Evolutionary conservation across 2,329 filamentous ascomycete genomes (phyloP).

Genomic region (Microcera coccophila): DNA sequence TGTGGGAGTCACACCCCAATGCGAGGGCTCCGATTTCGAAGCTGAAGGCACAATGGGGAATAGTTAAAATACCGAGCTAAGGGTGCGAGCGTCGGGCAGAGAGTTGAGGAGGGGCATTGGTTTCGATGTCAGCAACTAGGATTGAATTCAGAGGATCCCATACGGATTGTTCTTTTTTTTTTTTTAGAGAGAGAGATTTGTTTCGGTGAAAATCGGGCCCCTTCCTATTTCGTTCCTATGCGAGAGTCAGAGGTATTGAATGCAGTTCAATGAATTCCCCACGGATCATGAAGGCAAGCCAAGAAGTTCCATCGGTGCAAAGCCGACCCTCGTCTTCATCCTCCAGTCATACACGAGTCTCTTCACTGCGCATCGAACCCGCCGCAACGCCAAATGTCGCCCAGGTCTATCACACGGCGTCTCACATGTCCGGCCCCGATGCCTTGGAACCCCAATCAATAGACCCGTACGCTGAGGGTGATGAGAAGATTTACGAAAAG

Average conservation of each 20-base stretch:
- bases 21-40: not conserved
- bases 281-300: conserved; percentile 5
- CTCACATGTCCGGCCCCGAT: conserved; percentile 31
- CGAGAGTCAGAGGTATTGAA: not conserved
- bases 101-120: not conserved
- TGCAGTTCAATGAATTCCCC: not conserved
- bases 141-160: not conserved
- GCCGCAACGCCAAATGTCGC: not conserved
- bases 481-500: conserved; percentile 60
- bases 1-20: not conserved
- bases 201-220: not conserved
- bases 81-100: too few relatives aligned
- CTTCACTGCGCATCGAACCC: conserved; percentile 2
- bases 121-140: not conserved
- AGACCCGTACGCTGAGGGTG: conserved; percentile 25
- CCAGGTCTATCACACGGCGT: conserved; percentile 22
- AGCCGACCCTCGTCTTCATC: conserved; percentile 6
- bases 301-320: not conserved
- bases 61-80: not conserved
- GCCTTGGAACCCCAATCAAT: conserved; percentile 20
- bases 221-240: not conserved
- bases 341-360: conserved; percentile 3
- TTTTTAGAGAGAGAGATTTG: too few relatives aligned
- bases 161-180: not conserved
- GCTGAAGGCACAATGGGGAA: not conserved